Conservation (phyloP, 1,284 basidiomycete species). For the Ceratobasidium sp. region DNA sequence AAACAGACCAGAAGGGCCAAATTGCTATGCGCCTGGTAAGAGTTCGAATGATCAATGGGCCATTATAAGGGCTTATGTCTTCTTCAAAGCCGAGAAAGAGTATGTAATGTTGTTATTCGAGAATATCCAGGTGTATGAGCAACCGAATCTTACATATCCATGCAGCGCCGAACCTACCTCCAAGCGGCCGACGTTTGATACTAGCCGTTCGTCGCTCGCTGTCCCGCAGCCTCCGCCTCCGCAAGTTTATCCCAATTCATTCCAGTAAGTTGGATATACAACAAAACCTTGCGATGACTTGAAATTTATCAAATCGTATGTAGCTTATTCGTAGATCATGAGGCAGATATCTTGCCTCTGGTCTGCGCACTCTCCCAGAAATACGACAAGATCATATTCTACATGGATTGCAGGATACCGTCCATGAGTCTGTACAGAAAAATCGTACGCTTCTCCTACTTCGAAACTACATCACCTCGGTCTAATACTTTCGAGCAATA, state of each 20-base stretch:
- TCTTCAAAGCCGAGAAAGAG: no score
- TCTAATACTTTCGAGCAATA: not conserved
- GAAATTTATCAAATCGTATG: not conserved
- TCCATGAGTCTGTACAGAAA: not conserved
- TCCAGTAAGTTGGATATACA: not conserved
- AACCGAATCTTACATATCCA: not conserved
- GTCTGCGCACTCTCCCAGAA: not conserved
- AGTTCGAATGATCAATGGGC: not conserved
- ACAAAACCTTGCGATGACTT: not conserved
- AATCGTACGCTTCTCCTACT: not conserved
- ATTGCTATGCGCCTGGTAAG: not conserved
- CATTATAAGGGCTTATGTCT: no score
- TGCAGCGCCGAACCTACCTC: not conserved
- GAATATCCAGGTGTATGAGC: no score
- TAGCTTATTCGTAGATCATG: slow-evolving; percentile 17
- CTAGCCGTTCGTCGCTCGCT: not conserved
- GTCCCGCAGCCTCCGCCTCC: not conserved
- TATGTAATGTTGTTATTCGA: not conserved
- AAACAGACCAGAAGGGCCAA: not conserved
- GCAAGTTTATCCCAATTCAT: not conserved
- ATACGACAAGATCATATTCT: not conserved
- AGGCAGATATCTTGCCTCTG: slow-evolving; percentile 9
- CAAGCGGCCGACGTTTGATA: not conserved
- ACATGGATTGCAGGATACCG: slow-evolving; percentile 15
- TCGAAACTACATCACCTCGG: not conserved